A percentile compares a stretch with the other conserved stretches of the same genome.
These are phyloP conservation scores for Sporothrix inflata DNA, from an alignment of 2,329 filamentous ascomycete genomes.

Conservation along the genomic window DNA sequence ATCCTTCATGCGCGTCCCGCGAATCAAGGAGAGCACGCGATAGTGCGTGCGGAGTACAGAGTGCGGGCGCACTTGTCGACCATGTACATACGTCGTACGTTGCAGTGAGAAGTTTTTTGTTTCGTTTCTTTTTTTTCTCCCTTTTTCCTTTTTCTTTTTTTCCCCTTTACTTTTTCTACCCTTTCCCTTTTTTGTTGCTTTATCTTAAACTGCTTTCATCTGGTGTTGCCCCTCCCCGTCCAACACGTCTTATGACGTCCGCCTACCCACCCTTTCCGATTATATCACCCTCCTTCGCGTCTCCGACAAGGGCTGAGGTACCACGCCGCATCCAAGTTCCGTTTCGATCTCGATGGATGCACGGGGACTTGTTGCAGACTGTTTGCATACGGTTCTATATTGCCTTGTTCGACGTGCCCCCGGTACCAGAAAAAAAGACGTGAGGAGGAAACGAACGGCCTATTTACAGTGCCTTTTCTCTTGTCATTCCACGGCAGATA, in stretches of 20 bases:
- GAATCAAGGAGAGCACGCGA: conserved; percentile 2
- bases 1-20: neutral
- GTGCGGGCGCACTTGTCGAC: neutral
- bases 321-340: neutral
- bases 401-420: conserved; percentile 14
- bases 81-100: neutral
- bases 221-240: conserved; percentile 13
- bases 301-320: conserved; percentile 12
- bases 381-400: neutral
- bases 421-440: neutral
- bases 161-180: neutral
- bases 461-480: neutral
- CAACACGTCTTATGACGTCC: conserved; percentile 18
- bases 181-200: neutral
- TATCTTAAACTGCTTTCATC: neutral
- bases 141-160: neutral
- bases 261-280: neutral
- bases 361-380: neutral
- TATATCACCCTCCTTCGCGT: neutral
- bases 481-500: neutral
- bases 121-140: neutral
- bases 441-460: neutral
- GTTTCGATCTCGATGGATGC: conserved; percentile 18
- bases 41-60: conserved; percentile 1
- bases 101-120: neutral